These are phyloP conservation scores for Cyphellophora europaea DNA, from an alignment of 2,329 filamentous ascomycete species.

Conservation along the genomic window DNA sequence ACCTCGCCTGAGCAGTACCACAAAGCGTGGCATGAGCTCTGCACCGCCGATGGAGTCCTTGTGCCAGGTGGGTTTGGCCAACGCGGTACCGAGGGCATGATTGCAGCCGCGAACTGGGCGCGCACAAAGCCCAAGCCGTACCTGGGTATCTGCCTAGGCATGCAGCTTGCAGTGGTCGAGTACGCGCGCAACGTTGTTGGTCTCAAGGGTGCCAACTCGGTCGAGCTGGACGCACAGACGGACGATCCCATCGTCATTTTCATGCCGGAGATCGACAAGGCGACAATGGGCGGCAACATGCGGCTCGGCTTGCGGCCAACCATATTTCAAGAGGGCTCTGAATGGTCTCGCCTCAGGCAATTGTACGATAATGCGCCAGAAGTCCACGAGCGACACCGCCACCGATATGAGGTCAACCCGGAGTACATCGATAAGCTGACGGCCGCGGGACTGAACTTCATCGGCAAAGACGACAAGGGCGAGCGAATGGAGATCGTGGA, in stretches of 20 bases:
- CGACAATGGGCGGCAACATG: slow-evolving; percentile 80
- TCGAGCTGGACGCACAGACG: slow-evolving; percentile 47
- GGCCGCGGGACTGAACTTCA: slow-evolving; percentile 60
- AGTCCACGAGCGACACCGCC: slow-evolving; percentile 69
- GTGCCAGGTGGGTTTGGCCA: slow-evolving; percentile 65
- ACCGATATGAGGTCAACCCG: slow-evolving; percentile 87
- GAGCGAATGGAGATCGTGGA: slow-evolving; percentile 78
- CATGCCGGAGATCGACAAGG: slow-evolving; percentile 80
- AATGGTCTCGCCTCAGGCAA: slow-evolving; percentile 69
- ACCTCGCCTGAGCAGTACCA: slow-evolving; percentile 65
- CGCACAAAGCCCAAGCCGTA: slow-evolving; percentile 72
- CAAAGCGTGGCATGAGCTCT: slow-evolving; percentile 74
- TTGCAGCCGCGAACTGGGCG: slow-evolving; percentile 76
- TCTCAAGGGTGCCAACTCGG: slow-evolving; percentile 46
- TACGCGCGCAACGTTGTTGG: slow-evolving; percentile 68
- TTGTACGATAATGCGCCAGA: slow-evolving; percentile 49
- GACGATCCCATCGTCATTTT: slow-evolving; percentile 68
- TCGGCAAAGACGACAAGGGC: slow-evolving; percentile 70
- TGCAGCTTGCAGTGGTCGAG: slow-evolving; percentile 90
- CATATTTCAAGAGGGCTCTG: slow-evolving; percentile 63
- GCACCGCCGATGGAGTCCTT: slow-evolving; percentile 50
- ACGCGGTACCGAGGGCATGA: slow-evolving; percentile 83
- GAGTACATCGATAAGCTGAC: slow-evolving; percentile 61
- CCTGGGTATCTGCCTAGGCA: slow-evolving; percentile 82
- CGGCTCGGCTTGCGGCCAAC: slow-evolving; percentile 67